These are phyloP conservation scores for Penicillium robsamsonii DNA, from an alignment of 495 filamentous ascomycete genomes.

Conservation along the genomic window DNA sequence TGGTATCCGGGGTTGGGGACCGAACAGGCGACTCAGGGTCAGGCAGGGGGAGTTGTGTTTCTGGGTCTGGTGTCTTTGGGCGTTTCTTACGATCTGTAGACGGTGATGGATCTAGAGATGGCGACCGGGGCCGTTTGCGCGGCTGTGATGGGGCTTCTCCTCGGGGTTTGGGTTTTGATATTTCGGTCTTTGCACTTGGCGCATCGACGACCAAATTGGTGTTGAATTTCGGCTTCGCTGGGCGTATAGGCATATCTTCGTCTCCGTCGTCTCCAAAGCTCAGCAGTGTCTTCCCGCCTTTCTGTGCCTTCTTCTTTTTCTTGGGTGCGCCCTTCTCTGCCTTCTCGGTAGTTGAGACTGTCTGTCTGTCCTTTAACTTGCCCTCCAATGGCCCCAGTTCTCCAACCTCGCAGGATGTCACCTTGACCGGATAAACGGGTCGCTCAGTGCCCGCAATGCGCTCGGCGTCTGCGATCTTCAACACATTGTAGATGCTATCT, in stretches of 20 bases:
- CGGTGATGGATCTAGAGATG: constrained; percentile 22
- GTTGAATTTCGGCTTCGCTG: constrained; percentile 91
- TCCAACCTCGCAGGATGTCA: constrained; percentile 72
- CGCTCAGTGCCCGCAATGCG: constrained; percentile 75
- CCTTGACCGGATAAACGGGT: constrained; percentile 81
- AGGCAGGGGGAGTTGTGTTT: constrained; percentile 44
- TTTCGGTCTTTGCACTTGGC: constrained; percentile 23
- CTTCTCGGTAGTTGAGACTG: constrained; percentile 32
- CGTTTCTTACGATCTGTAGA: constrained; percentile 32
- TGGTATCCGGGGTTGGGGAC: constrained; percentile 49
- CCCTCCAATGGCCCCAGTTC: constrained; percentile 82
- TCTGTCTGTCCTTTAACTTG: constrained; percentile 74
- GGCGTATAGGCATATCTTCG: constrained; percentile 53
- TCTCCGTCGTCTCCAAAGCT: constrained; percentile 86
- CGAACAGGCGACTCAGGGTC: constrained; percentile 49
- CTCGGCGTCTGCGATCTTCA: constrained; percentile 88
- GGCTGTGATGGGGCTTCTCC: constrained; percentile 13
- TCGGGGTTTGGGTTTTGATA: constrained; percentile 15
- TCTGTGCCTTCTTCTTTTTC: constrained; percentile 77
- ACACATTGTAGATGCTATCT: constrained; percentile 91
- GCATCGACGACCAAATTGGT: constrained; percentile 67
- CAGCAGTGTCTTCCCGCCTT: constrained; percentile 73
- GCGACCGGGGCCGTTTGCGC: constrained; percentile 34
- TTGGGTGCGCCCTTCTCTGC: constrained; percentile 45
- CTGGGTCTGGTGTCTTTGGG: constrained; percentile 37